Evolutionary conservation across 148 eudicot genomes (phyloP).

Genomic region (Chenopodium quinoa): DNA sequence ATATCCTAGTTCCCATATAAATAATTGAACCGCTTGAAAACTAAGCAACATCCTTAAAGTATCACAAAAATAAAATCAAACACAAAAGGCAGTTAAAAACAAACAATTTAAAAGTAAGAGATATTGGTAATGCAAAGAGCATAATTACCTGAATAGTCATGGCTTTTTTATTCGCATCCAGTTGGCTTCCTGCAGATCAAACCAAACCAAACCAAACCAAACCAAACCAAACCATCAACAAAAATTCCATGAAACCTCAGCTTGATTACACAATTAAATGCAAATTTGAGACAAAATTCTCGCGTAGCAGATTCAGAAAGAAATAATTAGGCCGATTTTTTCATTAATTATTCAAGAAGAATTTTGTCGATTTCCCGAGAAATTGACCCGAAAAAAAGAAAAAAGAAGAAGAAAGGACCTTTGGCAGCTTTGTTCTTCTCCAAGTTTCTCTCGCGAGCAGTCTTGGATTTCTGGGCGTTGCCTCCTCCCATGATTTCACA

Average conservation of each 20-base stretch:
- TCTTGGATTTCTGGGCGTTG: conserved; percentile 71
- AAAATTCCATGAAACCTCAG: neutral
- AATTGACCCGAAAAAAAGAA: neutral
- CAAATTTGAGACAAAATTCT: neutral
- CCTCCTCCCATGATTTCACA: conserved; percentile 60
- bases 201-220: conserved; percentile 10
- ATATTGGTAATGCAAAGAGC: neutral
- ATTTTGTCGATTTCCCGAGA: neutral
- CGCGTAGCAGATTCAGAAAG: neutral
- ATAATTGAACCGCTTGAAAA: neutral
- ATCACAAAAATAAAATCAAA: neutral
- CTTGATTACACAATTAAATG: neutral
- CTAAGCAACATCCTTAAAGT: neutral
- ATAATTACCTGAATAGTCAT: conserved; percentile 69
- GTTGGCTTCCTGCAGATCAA: conserved; percentile 71
- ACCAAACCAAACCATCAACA: neutral
- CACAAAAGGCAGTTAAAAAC: neutral
- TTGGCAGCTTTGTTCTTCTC: conserved; percentile 54
- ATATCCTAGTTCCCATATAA: no score
- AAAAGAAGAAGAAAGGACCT: conserved; percentile 19
- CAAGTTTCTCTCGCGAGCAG: conserved; percentile 64
- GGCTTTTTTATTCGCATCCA: conserved; percentile 78
- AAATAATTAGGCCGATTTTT: no score
- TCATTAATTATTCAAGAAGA: no score
- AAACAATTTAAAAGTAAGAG: neutral